phyloP scores from a whole-genome alignment of 2,329 filamentous ascomycete genomes.

The Arachnomyces sp. region DNA sequence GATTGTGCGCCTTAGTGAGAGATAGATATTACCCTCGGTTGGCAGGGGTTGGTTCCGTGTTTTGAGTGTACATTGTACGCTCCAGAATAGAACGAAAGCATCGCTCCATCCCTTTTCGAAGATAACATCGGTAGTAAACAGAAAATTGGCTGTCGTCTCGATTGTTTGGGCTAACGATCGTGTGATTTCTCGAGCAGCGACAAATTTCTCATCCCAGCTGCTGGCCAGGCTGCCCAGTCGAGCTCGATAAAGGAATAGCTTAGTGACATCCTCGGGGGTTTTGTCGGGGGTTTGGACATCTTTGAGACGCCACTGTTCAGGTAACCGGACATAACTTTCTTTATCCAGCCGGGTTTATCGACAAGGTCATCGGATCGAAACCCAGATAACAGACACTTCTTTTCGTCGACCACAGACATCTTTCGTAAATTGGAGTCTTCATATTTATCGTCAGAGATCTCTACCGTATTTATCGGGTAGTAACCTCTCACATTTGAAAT shows the following conservation, averaged over 20 bases:
- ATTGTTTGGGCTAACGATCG: conserved; percentile 1
- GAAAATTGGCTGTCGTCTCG: conserved; percentile 1
- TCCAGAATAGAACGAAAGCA: conserved; percentile 1
- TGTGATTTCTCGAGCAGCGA: background rate
- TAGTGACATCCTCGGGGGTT: too few species aligned
- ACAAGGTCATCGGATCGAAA: too few species aligned
- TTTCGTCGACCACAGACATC: too few species aligned
- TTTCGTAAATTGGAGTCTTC: too few species aligned
- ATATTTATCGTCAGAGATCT: background rate
- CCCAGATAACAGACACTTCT: too few species aligned
- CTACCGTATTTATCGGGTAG: background rate
- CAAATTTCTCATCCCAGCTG: conserved; percentile 4
- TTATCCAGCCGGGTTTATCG: too few species aligned
- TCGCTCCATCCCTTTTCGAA: conserved; percentile 2
- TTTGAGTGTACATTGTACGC: background rate
- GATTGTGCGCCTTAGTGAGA: conserved; percentile 3
- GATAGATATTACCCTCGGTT: conserved; percentile 1
- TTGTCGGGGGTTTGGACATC: too few species aligned
- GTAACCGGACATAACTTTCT: too few species aligned
- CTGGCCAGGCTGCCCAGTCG: conserved; percentile 2
- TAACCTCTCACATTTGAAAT: background rate
- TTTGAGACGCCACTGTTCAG: too few species aligned
- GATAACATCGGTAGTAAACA: conserved; percentile 1
- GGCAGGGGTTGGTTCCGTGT: background rate
- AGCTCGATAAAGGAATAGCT: background rate